These are phyloP conservation scores for Coemansia guatemalensis DNA, from an alignment of 192 early-diverging fungal genomes.

Conservation along the genomic window DNA sequence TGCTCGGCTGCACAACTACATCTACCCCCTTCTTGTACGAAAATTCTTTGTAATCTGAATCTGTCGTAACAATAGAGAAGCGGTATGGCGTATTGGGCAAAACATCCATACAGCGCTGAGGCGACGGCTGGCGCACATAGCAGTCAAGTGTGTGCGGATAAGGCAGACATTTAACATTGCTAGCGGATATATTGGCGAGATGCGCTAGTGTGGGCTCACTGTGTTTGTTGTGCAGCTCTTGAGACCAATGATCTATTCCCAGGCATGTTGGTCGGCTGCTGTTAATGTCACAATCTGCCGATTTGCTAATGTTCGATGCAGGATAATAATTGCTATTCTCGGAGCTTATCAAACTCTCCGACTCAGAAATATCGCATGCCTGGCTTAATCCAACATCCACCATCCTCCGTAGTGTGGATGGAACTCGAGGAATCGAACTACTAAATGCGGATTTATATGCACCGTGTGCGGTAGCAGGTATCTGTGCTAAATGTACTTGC, in stretches of 20 bases:
- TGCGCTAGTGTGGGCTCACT: constrained; percentile 25
- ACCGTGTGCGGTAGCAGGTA: no score
- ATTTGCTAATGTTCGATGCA: no score
- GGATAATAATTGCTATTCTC: no score
- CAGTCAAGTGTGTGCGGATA: constrained; percentile 44
- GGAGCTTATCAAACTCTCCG: no score
- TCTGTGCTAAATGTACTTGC: no score
- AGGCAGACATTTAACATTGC: constrained; percentile 20
- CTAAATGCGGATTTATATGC: no score
- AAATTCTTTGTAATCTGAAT: constrained; percentile 42
- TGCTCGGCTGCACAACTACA: constrained; percentile 39
- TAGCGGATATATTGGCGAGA: constrained; percentile 16
- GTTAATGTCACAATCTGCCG: not conserved
- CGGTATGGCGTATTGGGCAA: constrained; percentile 28
- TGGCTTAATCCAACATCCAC: constrained; percentile 10
- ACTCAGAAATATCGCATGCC: not conserved
- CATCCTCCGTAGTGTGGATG: constrained; percentile 37
- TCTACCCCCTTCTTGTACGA: constrained; percentile 40
- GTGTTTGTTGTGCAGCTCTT: constrained; percentile 24
- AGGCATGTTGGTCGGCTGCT: not conserved
- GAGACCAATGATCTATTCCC: not conserved
- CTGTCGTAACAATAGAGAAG: constrained; percentile 39
- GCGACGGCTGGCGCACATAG: constrained; percentile 32
- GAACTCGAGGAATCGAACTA: constrained; percentile 37
- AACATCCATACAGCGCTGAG: constrained; percentile 21